Evolutionary conservation across 2,329 filamentous ascomycete genomes (phyloP), one percentile per base, ranked within the genome.

Genomic region (Diaporthe amygdali): DNA sequence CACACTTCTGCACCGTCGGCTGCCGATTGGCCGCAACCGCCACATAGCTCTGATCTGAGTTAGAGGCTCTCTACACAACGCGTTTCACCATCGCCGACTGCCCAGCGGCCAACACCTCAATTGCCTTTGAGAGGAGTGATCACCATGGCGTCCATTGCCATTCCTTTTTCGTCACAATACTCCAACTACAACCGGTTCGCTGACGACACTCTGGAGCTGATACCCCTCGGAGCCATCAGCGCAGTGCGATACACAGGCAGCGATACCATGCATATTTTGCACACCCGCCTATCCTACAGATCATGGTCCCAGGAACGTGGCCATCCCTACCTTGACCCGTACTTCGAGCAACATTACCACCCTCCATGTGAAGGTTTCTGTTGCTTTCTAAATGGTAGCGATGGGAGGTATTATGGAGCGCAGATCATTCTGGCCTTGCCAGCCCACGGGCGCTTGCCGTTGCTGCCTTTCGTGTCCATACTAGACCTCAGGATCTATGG

Each of bases 1-100:
- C 34, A 17, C n/a, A 41, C 9, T 34, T 9, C 32, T 15, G n/a
- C 10, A 56, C 17, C 34, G 25, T 32, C 17, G 20, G 69, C 54
- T 20, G 67, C 70, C 7, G 70, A 67, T n/a, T 68, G 49, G 32
- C 39, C 59, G 37, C 32, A 54, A 25, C 61, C 64, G 52, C 54
- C 74, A 68, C 70, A 70, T 37, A 25, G 37, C 64, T 56, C 71
- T 30, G 32, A 55, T 22, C 73, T 68, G 55, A 59, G 30, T 44
- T 73, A 71, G 72, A 54, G 27, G 22, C 37, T 10, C 5, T 41
- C 15, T 22, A 10, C 20, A 41, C 20, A 14, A 9, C 54, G 39
- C 6, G 34, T 27, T 17, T 0, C 34, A 7, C 22, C 54, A 30
- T 30, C 27, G n/a, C 17, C 20, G 25, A 69, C 51, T 37, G 59